Evolutionary conservation across 106 monocot genomes (phyloP).

Genomic region (Platanthera guangdongensis): DNA sequence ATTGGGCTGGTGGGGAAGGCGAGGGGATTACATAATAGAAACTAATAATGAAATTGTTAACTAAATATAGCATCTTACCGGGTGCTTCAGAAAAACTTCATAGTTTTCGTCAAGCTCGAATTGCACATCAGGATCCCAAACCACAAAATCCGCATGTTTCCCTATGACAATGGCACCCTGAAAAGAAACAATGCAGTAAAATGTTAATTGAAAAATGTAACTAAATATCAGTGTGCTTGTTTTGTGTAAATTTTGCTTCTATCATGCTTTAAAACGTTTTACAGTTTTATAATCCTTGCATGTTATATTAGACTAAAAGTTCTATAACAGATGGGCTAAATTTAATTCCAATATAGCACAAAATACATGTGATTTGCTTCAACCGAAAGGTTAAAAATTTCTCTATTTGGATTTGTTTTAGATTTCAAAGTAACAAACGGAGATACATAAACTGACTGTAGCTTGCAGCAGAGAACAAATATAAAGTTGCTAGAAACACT

Average conservation of each 20-base stretch:
- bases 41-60: neutral
- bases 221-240: neutral
- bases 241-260: neutral
- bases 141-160: conserved; percentile 80
- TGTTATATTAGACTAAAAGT: neutral
- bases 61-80: conserved; percentile 23
- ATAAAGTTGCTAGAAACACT: too few species aligned
- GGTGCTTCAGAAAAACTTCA: conserved; percentile 53
- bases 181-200: neutral
- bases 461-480: too few species aligned
- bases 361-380: too few species aligned
- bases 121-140: conserved; percentile 82
- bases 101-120: conserved; percentile 64
- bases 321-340: neutral
- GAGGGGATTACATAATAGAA: neutral
- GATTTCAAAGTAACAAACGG: neutral
- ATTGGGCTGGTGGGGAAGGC: neutral
- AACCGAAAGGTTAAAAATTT: too few species aligned
- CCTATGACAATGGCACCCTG: conserved; percentile 70
- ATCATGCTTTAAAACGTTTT: neutral
- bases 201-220: neutral
- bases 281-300: neutral
- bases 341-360: neutral
- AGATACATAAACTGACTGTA: neutral
- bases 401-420: neutral